phyloP scores from a whole-genome alignment of 495 filamentous ascomycete genomes.

The Penicillium alfredii region DNA sequence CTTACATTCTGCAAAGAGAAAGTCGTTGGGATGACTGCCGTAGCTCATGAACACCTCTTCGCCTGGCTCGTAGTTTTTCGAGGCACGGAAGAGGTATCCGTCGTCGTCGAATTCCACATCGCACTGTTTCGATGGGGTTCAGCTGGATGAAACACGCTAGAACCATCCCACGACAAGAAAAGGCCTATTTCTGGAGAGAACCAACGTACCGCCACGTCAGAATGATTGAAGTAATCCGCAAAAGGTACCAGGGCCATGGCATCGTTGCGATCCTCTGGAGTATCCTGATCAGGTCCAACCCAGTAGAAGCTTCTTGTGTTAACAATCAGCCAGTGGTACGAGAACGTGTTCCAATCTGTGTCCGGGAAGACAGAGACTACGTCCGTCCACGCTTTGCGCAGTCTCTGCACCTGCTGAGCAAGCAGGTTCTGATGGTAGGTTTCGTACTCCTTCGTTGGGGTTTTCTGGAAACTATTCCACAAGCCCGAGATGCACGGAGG shows the following conservation, averaged over 20 bases:
- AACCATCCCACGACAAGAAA: too few species aligned
- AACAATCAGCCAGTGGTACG: conserved; percentile 72
- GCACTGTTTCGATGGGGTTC: conserved; percentile 50
- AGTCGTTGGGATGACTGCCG: conserved; percentile 73
- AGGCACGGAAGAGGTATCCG: conserved; percentile 57
- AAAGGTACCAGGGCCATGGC: conserved; percentile 78
- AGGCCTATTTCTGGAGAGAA: too few species aligned
- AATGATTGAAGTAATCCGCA: conserved; percentile 84
- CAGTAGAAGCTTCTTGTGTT: conserved; percentile 82
- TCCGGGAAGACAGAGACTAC: conserved; percentile 49
- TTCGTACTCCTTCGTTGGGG: conserved; percentile 23
- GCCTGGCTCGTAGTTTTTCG: conserved; percentile 50
- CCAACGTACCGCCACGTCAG: conserved; percentile 44
- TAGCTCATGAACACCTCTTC: conserved; percentile 80
- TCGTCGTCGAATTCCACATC: conserved; percentile 52
- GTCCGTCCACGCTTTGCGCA: conserved; percentile 55
- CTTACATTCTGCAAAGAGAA: conserved; percentile 70
- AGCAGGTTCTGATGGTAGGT: conserved; percentile 49
- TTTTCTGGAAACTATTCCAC: conserved; percentile 29
- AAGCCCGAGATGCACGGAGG: conserved; percentile 38
- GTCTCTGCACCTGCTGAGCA: conserved; percentile 52
- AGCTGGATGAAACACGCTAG: too few species aligned
- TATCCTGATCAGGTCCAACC: conserved; percentile 45
- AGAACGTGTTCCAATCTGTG: conserved; percentile 49
- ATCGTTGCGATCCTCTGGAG: conserved; percentile 54